Percentiles rank a stretch among this genome's conserved stretches.
Conservation (phyloP, 2,329 filamentous ascomycete genomes). For the Fusarium penzigii region DNA sequence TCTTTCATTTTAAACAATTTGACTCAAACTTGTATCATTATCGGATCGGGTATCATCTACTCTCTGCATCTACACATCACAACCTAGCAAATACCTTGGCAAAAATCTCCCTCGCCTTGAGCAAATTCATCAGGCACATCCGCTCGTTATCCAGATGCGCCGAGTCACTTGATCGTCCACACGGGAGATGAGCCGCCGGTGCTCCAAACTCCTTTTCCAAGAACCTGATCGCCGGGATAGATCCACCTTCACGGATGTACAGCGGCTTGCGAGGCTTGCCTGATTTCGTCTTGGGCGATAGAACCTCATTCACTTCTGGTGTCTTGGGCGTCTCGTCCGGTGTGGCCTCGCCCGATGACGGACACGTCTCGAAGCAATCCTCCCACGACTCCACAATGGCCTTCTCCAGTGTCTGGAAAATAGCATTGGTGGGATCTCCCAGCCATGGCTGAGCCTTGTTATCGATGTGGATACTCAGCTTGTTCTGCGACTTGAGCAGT, state of each 20-base stretch:
- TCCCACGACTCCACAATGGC: slow-evolving; percentile 87
- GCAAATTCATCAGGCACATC: slow-evolving; percentile 81
- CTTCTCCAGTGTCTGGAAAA: slow-evolving; percentile 84
- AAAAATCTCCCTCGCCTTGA: slow-evolving; percentile 92
- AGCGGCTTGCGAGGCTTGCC: slow-evolving; percentile 64
- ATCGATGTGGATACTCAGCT: slow-evolving; percentile 79
- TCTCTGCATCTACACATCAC: slow-evolving; percentile 27
- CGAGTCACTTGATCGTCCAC: slow-evolving; percentile 89
- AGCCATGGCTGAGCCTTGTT: slow-evolving; percentile 97
- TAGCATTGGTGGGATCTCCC: slow-evolving; percentile 84
- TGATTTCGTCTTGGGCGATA: slow-evolving; percentile 17
- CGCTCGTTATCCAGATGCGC: slow-evolving; percentile 96
- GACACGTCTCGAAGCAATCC: slow-evolving; percentile 43
- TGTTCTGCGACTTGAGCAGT: slow-evolving; percentile 76
- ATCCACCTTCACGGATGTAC: slow-evolving; percentile 94
- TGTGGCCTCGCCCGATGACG: slow-evolving; percentile 13
- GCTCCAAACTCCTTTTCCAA: slow-evolving; percentile 92
- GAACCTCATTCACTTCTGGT: slow-evolving; percentile 17
- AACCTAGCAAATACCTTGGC: slow-evolving; percentile 77
- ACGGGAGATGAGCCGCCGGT: slow-evolving; percentile 88
- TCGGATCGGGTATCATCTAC: not conserved
- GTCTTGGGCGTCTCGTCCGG: slow-evolving; percentile 15
- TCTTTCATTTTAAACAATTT: not conserved
- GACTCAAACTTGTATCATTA: not conserved
- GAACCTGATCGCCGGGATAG: slow-evolving; percentile 91